Base-by-base conservation (phyloP, 2,329 filamentous ascomycete species). In the Ascochyta koolunga region DNA sequence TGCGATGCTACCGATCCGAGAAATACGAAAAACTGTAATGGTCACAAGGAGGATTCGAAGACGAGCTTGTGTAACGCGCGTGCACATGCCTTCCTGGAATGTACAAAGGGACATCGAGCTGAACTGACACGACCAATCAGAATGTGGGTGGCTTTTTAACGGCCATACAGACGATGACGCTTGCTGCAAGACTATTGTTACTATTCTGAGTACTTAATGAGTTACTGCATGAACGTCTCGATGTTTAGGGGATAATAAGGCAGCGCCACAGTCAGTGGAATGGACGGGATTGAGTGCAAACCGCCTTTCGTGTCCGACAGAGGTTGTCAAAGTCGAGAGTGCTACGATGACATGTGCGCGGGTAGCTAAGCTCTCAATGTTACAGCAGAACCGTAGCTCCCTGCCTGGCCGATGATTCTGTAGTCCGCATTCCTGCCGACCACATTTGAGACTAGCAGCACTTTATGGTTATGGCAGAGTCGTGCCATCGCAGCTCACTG, bases 21-120 rank as follows among this genome's bases (percentile, higher is more conserved):
- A 37, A 43, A 53, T 47, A n/a, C 50, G 50, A 53, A 38, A 3
- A 27, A 19, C 11, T 6, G 3, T 18, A 8, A n/a, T 16, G 13
- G 24, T 49, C 50, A 54, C 44, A 25, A n/a, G 33, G 43, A 44
- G 38, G 39, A 33, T 25, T 31, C 32, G 8, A 42, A 36, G 18
- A 38, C 8, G 19, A 25, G 10, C 21, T 42, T 33, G 50, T 53
- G 43, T 37, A 38, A 53, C 37, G 24, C 22, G 7, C 33, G 9
- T 27, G 46, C 50, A 43, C 47, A 47, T 47, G 31, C 24, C 2
- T 18, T 16, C 38, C 40, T 37, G 49, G 49, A 41, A 46, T 41
- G 22, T 37, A 35, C 22, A 9, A 21, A 37, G 19, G 25, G 15
- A 35, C 21, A 18, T 54, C 5, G 50, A 35, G 50, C 44, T 49